phyloP scores from a whole-genome alignment of 495 filamentous ascomycete species.

The Podospora pseudoanserina region DNA sequence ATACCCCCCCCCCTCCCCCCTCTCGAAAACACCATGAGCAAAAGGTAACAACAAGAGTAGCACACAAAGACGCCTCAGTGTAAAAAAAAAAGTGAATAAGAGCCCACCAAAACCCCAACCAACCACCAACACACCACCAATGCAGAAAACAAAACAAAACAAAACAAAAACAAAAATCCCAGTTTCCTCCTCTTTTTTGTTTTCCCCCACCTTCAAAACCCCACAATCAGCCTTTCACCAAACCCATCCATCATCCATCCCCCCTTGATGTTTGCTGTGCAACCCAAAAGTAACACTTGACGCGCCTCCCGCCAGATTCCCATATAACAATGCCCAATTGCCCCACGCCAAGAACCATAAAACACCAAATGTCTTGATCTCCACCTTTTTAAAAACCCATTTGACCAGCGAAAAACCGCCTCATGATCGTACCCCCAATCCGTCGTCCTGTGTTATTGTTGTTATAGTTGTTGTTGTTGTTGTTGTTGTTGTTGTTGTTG shows the following conservation, averaged over 20 bases:
- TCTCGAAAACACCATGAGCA: conserved; percentile 9
- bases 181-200: neutral
- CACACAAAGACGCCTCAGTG: neutral
- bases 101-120: no score
- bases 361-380: no score
- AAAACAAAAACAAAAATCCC: neutral
- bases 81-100: neutral
- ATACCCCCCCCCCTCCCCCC: neutral
- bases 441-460: neutral
- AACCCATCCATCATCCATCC: neutral
- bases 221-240: neutral
- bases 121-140: neutral
- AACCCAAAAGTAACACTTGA: neutral
- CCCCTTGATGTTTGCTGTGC: neutral
- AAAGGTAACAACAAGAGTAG: neutral
- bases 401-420: neutral
- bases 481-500: neutral
- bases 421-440: neutral
- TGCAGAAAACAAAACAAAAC: neutral
- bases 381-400: neutral
- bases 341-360: no score
- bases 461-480: no score
- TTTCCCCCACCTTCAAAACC: neutral
- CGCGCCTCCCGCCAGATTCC: neutral
- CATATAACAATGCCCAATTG: neutral